These are phyloP conservation scores for Pinus taeda DNA, from an alignment of 75 land plant genomes.

Conservation along the genomic window DNA sequence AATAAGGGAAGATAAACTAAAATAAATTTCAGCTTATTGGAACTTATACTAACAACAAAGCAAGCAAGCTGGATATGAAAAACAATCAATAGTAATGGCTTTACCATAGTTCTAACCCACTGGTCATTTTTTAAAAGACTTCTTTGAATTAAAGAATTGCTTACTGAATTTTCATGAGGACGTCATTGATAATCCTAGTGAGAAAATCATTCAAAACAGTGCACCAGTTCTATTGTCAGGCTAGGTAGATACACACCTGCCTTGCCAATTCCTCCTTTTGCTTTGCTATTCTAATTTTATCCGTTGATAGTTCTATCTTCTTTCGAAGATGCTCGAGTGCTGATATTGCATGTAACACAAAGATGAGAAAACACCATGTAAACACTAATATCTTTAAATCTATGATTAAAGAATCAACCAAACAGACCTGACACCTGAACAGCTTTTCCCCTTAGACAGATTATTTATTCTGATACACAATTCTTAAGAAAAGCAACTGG, in stretches of 20 bases:
- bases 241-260: constrained; percentile 48
- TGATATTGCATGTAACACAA: constrained; percentile 13
- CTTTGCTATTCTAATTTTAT: constrained; percentile 80
- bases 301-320: constrained; percentile 84
- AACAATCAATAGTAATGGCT: too few species aligned
- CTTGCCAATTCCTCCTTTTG: constrained; percentile 86
- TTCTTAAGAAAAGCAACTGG: background rate
- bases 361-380: constrained; percentile 6
- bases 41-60: too few species aligned
- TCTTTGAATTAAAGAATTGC: too few species aligned
- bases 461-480: background rate
- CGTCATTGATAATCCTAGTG: too few species aligned
- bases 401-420: background rate
- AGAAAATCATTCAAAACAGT: too few species aligned
- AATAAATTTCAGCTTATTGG: too few species aligned
- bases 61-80: too few species aligned
- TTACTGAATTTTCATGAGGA: too few species aligned
- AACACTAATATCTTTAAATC: background rate
- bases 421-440: background rate
- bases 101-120: too few species aligned
- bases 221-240: too few species aligned
- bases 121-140: too few species aligned
- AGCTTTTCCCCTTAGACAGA: background rate
- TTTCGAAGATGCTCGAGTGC: constrained; percentile 94
- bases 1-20: too few species aligned